These are phyloP conservation scores for Berberis vulgaris DNA, from an alignment of 164 flowering plant genomes.

Conservation along the genomic window DNA sequence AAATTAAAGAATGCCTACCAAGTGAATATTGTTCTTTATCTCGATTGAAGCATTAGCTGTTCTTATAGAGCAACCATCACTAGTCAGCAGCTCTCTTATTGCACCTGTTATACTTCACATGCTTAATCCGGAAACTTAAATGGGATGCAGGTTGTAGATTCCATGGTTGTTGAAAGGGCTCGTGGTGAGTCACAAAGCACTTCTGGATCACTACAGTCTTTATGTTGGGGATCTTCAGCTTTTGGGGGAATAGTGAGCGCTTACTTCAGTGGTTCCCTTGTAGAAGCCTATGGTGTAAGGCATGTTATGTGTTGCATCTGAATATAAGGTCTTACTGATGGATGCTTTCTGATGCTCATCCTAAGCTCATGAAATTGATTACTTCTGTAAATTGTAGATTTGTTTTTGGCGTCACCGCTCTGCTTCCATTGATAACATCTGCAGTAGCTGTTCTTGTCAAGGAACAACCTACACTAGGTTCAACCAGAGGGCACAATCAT, in stretches of 20 bases:
- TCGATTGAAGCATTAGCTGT: no score
- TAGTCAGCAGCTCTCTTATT: no score
- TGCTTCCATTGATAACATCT: slow-evolving; percentile 89
- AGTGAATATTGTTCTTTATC: no score
- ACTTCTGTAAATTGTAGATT: slow-evolving; percentile 42
- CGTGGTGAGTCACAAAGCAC: slow-evolving; percentile 98
- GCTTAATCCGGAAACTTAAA: slow-evolving; percentile 18
- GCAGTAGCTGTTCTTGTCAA: slow-evolving; percentile 92
- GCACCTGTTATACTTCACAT: slow-evolving; percentile 4
- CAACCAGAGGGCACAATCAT: slow-evolving; percentile 29
- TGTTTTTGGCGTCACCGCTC: slow-evolving; percentile 94
- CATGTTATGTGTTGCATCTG: slow-evolving; percentile 14
- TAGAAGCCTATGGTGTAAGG: slow-evolving; percentile 95
- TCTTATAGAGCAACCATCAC: no score
- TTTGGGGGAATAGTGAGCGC: slow-evolving; percentile 97
- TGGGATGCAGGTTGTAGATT: slow-evolving; percentile 87
- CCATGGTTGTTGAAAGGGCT: slow-evolving; percentile 99
- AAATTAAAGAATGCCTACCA: no score
- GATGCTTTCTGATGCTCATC: neutral
- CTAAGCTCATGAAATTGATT: neutral
- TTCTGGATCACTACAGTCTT: slow-evolving; percentile 96
- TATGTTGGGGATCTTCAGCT: slow-evolving; percentile 99
- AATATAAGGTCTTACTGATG: neutral
- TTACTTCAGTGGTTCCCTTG: slow-evolving; percentile 95
- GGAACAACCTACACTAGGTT: slow-evolving; percentile 45